phyloP scores from a whole-genome alignment of 2,329 filamentous ascomycete species.

The Ramichloridium luteum region DNA sequence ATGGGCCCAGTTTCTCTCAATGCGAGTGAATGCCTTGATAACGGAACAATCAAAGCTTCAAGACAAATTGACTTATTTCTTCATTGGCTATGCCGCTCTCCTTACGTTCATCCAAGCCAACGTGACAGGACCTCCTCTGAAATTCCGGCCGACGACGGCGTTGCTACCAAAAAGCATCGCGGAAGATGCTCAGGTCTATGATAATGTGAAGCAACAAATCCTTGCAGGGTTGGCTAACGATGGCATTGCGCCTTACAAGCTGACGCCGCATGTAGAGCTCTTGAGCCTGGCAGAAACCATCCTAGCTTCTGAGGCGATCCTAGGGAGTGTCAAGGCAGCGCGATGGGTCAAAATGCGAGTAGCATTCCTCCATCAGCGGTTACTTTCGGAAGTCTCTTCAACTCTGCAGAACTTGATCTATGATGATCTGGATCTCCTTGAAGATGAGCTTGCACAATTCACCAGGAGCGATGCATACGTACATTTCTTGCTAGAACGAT shows the following conservation, averaged over 20 bases:
- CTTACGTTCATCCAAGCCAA: conserved; percentile 75
- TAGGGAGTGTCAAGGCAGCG: conserved; percentile 33
- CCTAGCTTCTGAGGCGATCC: conserved; percentile 37
- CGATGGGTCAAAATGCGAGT: conserved; percentile 58
- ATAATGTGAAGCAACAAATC: conserved; percentile 44
- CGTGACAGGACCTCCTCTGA: conserved; percentile 74
- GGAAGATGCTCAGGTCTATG: conserved; percentile 23
- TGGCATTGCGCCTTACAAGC: conserved; percentile 72
- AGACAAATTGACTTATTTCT: conserved; percentile 33
- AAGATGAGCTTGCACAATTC: conserved; percentile 27
- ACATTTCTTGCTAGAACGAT: conserved; percentile 67
- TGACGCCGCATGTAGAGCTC: conserved; percentile 73
- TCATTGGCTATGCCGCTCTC: conserved; percentile 56
- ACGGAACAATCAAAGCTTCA: conserved; percentile 27
- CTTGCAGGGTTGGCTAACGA: conserved; percentile 64
- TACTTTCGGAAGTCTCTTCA: conserved; percentile 51
- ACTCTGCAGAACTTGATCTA: conserved; percentile 50
- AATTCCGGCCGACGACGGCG: conserved; percentile 39
- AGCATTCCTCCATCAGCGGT: conserved; percentile 59
- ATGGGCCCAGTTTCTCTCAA: conserved; percentile 37
- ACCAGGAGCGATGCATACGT: conserved; percentile 35
- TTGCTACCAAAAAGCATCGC: conserved; percentile 40
- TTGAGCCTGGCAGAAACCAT: conserved; percentile 61
- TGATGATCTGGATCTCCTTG: conserved; percentile 44
- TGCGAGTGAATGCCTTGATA: conserved; percentile 29